Base-by-base conservation (phyloP, 345 rosid species). In the Sonneratia caseolaris region DNA sequence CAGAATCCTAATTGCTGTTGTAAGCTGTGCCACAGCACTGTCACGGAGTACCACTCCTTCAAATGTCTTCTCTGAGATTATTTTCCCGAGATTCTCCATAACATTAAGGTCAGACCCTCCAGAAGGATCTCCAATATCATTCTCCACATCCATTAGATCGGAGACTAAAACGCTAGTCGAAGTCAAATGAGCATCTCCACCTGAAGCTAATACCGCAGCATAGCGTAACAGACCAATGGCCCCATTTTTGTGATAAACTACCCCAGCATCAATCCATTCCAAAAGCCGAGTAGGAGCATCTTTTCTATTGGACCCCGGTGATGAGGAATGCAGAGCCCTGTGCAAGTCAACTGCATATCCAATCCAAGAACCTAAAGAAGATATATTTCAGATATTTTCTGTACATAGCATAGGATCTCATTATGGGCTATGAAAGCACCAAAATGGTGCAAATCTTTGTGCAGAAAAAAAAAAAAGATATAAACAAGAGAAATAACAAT, bases 181-280 rank as follows among this genome's bases (percentile, higher is more conserved):
- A 76, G 91, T 85, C 77, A 83, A 80, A 70, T 86, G 95, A 56
- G 97, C 90, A 76, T 95, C 99, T 74, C 97, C 99, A 66, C 97
- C 99, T 71, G 96, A 91, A 75, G 92, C 97, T 80, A 95, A 76
- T 70, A 83, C 86, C 61, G 97, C 92, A 80, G 89, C 91, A 82
- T 95, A 95, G 51, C 93, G 88, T 71, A 95, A 83, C 81, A 95
- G 97, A 71, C 99, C 97, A 81, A 84, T 84, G 72, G 84, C 84
- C 69, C 97, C 97, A 78, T 85, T 88, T 85, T 95, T 95, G 76
- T 95, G 96, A 84, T 90, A 91, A 76, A 92, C 96, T 56, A 89
- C 84, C 64, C 91, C 96, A 79, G 96, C 91, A 89, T 95, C 99
- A 74, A 92, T 85, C 97, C 97, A 95, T 70, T 90, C 97, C 81